phyloP scores from a whole-genome alignment of 1,139 yeast genomes.

The Protomyces inouyei region DNA sequence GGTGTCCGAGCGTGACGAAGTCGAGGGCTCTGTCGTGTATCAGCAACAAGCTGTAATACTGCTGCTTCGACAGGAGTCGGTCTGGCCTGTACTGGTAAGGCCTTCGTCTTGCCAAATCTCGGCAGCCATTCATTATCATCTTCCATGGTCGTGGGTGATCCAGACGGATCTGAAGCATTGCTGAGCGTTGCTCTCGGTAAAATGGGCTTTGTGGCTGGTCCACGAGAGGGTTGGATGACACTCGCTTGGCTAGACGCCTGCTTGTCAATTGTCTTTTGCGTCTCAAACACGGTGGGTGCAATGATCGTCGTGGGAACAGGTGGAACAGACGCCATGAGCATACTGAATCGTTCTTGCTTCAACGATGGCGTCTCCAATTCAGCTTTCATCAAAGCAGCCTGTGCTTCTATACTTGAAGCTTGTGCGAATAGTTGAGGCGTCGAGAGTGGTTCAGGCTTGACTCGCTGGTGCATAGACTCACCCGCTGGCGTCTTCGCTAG shows the following conservation, averaged over 20 bases:
- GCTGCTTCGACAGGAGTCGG: not conserved
- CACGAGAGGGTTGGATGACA: not conserved
- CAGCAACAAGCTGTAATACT: not conserved
- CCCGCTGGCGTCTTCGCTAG: not conserved
- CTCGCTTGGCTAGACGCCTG: not conserved
- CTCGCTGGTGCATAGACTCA: not conserved
- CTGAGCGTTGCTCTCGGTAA: not conserved
- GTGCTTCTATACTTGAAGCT: not conserved
- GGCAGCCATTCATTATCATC: not conserved
- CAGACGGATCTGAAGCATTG: not conserved
- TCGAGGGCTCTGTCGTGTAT: not conserved
- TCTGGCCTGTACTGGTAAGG: not conserved
- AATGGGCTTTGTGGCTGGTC: not conserved
- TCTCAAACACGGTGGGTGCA: not conserved
- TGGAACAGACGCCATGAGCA: not conserved
- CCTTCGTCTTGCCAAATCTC: not conserved
- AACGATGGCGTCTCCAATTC: not conserved
- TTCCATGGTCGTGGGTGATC: not conserved
- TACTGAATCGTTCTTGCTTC: not conserved
- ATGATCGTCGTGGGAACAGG: not conserved
- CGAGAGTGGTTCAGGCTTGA: slow-evolving; percentile 2
- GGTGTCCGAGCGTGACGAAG: not conserved
- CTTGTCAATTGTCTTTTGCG: not conserved
- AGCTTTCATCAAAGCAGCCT: not conserved
- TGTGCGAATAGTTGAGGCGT: slow-evolving; percentile 3